Conservation (phyloP, 1,139 yeast species). For the Nakaseomyces uthaithaninus region DNA sequence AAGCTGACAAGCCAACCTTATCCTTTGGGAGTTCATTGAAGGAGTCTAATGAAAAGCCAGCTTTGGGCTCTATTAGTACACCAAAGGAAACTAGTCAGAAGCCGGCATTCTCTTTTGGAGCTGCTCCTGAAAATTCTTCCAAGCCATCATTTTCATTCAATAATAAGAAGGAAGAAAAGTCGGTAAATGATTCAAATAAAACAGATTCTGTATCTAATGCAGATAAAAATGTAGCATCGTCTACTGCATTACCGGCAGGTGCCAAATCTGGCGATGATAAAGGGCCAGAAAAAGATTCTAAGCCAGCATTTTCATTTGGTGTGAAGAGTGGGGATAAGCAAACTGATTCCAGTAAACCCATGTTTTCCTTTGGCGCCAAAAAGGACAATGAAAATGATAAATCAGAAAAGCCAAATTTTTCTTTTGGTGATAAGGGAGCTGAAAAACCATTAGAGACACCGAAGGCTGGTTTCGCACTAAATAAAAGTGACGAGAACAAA, state of each 20-base stretch:
- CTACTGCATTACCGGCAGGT: background rate
- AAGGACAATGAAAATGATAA: constrained; percentile 19
- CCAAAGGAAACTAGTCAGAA: constrained; percentile 9
- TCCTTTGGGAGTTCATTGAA: constrained; percentile 22
- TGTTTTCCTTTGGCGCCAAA: constrained; percentile 23
- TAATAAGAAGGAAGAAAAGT: constrained; percentile 23
- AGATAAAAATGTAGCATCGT: constrained; percentile 4
- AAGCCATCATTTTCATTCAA: no score
- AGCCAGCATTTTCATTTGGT: constrained; percentile 23
- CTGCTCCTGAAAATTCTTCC: constrained; percentile 27
- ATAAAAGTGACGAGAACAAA: constrained; percentile 11
- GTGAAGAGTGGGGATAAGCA: constrained; percentile 13
- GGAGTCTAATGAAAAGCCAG: constrained; percentile 11
- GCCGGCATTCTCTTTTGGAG: constrained; percentile 18
- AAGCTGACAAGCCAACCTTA: constrained; percentile 24
- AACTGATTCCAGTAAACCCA: constrained; percentile 21
- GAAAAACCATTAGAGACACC: constrained; percentile 12
- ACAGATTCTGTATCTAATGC: constrained; percentile 30
- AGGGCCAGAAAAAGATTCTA: constrained; percentile 11
- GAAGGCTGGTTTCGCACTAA: constrained; percentile 22
- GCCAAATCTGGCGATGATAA: constrained; percentile 11
- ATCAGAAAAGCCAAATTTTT: constrained; percentile 26
- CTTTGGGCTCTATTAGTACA: no score
- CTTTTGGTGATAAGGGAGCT: constrained; percentile 28
- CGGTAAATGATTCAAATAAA: constrained; percentile 16